A percentile compares a stretch with the other conserved stretches of the same genome.
phyloP scores from a whole-genome alignment of 176 grass and related monocot species.

The Calamus simplicifolius region DNA sequence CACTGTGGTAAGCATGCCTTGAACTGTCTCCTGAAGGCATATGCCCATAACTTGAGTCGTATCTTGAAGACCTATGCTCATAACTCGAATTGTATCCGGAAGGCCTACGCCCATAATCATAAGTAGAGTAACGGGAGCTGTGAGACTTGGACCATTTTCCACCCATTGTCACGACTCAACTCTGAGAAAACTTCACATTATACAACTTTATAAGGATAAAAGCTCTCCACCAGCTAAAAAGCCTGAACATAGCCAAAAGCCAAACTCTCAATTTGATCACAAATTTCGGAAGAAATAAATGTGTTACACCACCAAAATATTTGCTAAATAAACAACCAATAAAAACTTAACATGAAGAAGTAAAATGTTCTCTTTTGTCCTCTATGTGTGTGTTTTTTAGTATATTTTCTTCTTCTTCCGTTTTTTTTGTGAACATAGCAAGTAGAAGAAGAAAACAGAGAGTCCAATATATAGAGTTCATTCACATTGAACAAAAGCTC shows the following conservation, averaged over 20 bases:
- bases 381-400: no score
- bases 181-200: not conserved
- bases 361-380: not conserved
- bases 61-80: conserved; percentile 24
- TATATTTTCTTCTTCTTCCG: no score
- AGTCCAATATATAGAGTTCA: no score
- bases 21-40: conserved; percentile 26
- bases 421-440: not conserved
- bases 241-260: no score
- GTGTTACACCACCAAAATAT: not conserved
- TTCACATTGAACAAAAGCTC: no score
- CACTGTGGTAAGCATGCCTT: conserved; percentile 34
- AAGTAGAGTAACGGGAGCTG: no score
- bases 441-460: not conserved
- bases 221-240: no score
- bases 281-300: no score
- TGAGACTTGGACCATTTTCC: conserved; percentile 35
- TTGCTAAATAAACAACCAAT: not conserved
- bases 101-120: conserved; percentile 25
- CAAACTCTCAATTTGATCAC: no score
- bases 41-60: conserved; percentile 35
- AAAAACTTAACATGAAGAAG: not conserved
- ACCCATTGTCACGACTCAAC: conserved; percentile 25
- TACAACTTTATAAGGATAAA: not conserved
- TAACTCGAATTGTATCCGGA: conserved; percentile 38